Percentiles rank a stretch among this genome's conserved stretches.
Evolutionary conservation across 176 grass and related monocot genomes (phyloP).

Genomic region (Guadua angustifolia): DNA sequence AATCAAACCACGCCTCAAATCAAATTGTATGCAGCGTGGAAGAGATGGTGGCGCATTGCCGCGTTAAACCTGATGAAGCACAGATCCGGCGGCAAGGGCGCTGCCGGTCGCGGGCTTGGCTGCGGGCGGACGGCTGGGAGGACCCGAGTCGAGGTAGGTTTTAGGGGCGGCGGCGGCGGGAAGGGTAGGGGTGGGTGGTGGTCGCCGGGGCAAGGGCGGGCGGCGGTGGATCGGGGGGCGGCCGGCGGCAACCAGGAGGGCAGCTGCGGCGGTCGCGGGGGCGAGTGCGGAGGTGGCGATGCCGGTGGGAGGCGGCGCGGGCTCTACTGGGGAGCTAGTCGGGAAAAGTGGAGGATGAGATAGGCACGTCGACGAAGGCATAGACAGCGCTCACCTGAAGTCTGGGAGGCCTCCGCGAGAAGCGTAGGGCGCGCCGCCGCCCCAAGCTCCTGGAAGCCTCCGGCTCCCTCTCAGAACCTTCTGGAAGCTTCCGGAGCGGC

Average conservation of each 20-base stretch:
- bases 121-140: not conserved
- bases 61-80: not conserved
- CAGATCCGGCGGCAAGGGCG: not conserved
- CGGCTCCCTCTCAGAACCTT: no score
- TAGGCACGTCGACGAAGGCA: not conserved
- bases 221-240: no score
- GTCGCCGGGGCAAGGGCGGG: not conserved
- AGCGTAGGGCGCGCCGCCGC: not conserved
- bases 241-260: no score
- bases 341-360: not conserved
- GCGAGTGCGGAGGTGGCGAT: not conserved
- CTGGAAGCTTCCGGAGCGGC: not conserved
- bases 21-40: not conserved
- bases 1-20: not conserved
- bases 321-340: not conserved
- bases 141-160: not conserved
- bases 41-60: not conserved
- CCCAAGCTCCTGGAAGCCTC: not conserved
- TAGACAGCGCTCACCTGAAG: constrained; percentile 25
- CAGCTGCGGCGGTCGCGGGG: not conserved
- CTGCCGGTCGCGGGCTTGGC: not conserved
- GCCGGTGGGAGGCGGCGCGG: not conserved
- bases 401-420: no score
- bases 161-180: not conserved
- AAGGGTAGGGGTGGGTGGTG: not conserved